Percentiles rank a stretch among this genome's conserved stretches.
Conservation (phyloP, 805 yeast species). For the Ogataea trehalophila region DNA sequence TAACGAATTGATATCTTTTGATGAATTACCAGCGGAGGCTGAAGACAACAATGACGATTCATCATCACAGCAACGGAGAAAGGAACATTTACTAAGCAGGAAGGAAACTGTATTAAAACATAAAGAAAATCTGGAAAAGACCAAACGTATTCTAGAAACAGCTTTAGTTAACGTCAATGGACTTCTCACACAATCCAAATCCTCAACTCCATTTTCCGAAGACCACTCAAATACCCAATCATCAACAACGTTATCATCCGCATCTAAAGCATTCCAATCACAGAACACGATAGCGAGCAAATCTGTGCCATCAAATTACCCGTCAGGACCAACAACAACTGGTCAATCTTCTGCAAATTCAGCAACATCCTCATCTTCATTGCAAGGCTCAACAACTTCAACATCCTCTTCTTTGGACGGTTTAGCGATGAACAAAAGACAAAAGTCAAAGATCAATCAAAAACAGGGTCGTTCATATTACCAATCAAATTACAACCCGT, state of each 20-base stretch:
- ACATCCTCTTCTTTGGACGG: neutral
- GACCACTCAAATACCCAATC: neutral
- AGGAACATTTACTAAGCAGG: conserved; percentile 25
- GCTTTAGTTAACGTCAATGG: conserved; percentile 42
- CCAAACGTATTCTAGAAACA: conserved; percentile 37
- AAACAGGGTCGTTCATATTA: conserved; percentile 26
- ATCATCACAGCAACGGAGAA: conserved; percentile 9
- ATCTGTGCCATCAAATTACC: no score
- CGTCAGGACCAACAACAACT: neutral
- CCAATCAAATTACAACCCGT: conserved; percentile 55
- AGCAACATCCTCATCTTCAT: neutral
- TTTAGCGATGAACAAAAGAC: conserved; percentile 4
- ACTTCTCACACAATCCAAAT: conserved; percentile 32
- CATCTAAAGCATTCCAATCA: neutral
- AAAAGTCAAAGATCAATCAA: conserved; percentile 6
- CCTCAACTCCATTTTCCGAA: conserved; percentile 5
- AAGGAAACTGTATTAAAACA: conserved; percentile 43
- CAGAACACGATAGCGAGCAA: no score
- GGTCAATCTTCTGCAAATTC: neutral
- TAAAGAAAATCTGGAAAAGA: conserved; percentile 52
- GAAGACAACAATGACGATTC: conserved; percentile 23
- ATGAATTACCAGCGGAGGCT: conserved; percentile 22
- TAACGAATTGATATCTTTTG: conserved; percentile 51
- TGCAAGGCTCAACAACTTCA: neutral
- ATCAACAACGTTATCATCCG: neutral